Base-by-base conservation (phyloP, 2,329 filamentous ascomycete genomes). In the Coniochaeta pulveracea region DNA sequence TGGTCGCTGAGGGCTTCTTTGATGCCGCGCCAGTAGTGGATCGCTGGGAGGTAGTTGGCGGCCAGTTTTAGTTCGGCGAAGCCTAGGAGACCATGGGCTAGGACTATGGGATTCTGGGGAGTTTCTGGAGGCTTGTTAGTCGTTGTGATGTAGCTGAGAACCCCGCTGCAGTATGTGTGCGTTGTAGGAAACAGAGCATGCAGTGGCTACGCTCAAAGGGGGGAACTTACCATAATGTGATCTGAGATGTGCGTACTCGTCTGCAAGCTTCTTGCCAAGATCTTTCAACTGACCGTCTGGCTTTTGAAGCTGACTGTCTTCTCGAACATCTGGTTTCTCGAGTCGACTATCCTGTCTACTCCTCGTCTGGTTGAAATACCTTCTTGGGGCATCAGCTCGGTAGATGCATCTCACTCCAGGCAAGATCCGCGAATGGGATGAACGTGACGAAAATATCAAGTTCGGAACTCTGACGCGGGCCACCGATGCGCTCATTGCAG, bases 11-110 rank as follows among this genome's bases (percentile, higher is more conserved):
- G 60, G 10, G 71, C 74, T 12, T 74, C 64, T 15, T 61, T 61
- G 41, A 80, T 80, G 33, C 76, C 75, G 40, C 67, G 66, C 76
- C 76, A 80, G 57, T 80, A 79, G 28, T 72, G 64, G 22, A 78
- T 61, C 3, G 66, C 52, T 1, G 73, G 72, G 3, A 78, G 55
- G 43, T 60, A 58, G 12, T 47, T 50, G 2, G 64, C 58, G 10
- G 58, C 60, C 11, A 76, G 47, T 22, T 55, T 58, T 15, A 80
- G 57, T 47, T 76, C 66, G 23, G 70, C 63, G 48, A 79, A 80
- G 44, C 76, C 76, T 33, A 80, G 57, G 31, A 80, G 60, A 36
- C 76, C 76, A 46, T 80, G 76, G 34, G 75, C 74, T 21, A 80
- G 67, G 34, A 80, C 72, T 35, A 80, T 68, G 27, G 75, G 72